Conservation (phyloP, 23 red algal genomes). For the Gracilaria vermiculophylla region DNA sequence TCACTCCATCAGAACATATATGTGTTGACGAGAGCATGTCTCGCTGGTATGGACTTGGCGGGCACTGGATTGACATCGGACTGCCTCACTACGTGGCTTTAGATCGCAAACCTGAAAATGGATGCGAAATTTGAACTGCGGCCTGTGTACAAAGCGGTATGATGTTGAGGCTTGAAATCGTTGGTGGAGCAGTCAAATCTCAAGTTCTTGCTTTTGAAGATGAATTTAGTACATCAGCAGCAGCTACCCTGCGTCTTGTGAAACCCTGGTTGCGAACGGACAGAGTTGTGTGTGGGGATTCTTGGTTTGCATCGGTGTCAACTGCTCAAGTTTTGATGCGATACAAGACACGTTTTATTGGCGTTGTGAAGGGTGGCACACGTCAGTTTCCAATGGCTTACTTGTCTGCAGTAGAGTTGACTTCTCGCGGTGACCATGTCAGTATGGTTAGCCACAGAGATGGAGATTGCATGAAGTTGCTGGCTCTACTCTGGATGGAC, state of each 20-base stretch:
- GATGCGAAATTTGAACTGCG: not conserved
- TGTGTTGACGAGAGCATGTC: not conserved
- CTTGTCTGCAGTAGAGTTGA: no score
- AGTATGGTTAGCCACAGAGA: not conserved
- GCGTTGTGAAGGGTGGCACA: not conserved
- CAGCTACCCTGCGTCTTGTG: not conserved
- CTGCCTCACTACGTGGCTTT: not conserved
- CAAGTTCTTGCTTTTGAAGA: no score
- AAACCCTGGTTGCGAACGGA: not conserved
- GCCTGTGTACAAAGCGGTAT: not conserved
- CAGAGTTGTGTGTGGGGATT: not conserved
- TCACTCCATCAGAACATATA: not conserved
- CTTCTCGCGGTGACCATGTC: not conserved
- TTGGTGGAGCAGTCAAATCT: no score
- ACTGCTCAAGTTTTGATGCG: not conserved
- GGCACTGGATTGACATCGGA: not conserved
- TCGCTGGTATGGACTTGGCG: no score
- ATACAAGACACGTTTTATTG: not conserved
- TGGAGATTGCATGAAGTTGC: not conserved
- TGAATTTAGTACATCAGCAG: no score
- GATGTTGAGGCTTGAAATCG: no score
- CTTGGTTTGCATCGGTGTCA: not conserved
- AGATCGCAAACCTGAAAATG: slow-evolving; percentile 12
- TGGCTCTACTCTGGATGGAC: not conserved
- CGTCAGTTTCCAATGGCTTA: not conserved